These are phyloP conservation scores for Cytospora paraplurivora DNA, from an alignment of 2,329 filamentous ascomycete species.

Conservation along the genomic window DNA sequence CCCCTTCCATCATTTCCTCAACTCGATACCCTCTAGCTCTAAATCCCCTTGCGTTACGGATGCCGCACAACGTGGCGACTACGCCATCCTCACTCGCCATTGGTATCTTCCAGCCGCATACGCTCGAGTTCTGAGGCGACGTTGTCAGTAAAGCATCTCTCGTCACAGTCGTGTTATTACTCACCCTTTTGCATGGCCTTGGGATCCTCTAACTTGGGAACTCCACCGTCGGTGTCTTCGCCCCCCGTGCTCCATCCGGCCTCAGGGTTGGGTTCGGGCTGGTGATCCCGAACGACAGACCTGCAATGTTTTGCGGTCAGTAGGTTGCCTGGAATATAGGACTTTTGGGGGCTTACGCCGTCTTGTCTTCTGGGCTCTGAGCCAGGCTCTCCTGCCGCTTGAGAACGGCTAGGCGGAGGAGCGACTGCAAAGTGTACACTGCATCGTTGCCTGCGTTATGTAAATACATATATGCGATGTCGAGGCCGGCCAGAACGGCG, in stretches of 20 bases:
- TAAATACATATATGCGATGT: conserved; percentile 64
- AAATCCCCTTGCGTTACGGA: neutral
- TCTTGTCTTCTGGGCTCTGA: conserved; percentile 23
- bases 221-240: conserved; percentile 39
- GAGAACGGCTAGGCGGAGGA: conserved; percentile 62
- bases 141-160: neutral
- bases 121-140: neutral
- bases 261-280: conserved; percentile 30
- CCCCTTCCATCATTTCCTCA: no score
- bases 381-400: conserved; percentile 36
- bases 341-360: conserved; percentile 1
- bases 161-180: no score
- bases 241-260: conserved; percentile 39
- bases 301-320: neutral
- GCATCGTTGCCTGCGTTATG: conserved; percentile 92
- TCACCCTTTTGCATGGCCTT: conserved; percentile 22
- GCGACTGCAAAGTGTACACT: conserved; percentile 72
- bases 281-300: conserved; percentile 10
- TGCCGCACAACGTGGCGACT: neutral
- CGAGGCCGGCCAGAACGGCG: conserved; percentile 64
- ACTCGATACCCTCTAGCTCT: neutral
- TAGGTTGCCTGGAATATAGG: neutral
- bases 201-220: conserved; percentile 9
- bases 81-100: neutral
- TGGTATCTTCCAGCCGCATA: neutral